Evolutionary conservation across 371 early-diverging fungal genomes (phyloP).

Genomic region (Circinella minor): DNA sequence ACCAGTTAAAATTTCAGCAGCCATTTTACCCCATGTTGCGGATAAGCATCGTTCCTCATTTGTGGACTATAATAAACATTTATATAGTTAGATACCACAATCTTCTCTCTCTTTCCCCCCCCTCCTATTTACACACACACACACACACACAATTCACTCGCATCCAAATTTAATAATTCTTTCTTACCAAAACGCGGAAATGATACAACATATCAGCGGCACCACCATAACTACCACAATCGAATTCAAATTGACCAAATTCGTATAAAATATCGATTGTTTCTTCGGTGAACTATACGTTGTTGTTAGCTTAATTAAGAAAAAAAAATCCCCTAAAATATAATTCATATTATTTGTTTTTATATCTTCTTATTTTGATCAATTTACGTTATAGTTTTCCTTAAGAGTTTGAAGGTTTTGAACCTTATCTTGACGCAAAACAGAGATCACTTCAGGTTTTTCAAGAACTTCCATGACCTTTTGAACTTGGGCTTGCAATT

Average conservation of each 20-base stretch:
- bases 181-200: slow-evolving; percentile 84
- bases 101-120: too few species aligned
- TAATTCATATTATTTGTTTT: not conserved
- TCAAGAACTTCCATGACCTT: slow-evolving; percentile 87
- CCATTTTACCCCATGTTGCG: slow-evolving; percentile 96
- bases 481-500: slow-evolving; percentile 77
- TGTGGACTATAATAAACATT: slow-evolving; percentile 62
- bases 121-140: too few species aligned
- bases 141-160: not conserved
- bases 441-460: slow-evolving; percentile 87
- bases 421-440: slow-evolving; percentile 90
- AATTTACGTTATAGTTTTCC: slow-evolving; percentile 77
- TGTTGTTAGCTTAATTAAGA: not conserved
- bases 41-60: slow-evolving; percentile 80
- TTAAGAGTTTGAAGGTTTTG: slow-evolving; percentile 85
- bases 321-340: not conserved
- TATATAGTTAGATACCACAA: too few species aligned
- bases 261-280: slow-evolving; percentile 85
- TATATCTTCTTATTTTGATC: not conserved
- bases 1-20: slow-evolving; percentile 91
- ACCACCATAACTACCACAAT: slow-evolving; percentile 89
- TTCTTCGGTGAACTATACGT: slow-evolving; percentile 77
- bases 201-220: slow-evolving; percentile 93
- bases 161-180: not conserved
- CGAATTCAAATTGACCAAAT: slow-evolving; percentile 89